Evolutionary conservation across 2,329 filamentous ascomycete genomes (phyloP).

Genomic region (Botrytis hyacinthi): DNA sequence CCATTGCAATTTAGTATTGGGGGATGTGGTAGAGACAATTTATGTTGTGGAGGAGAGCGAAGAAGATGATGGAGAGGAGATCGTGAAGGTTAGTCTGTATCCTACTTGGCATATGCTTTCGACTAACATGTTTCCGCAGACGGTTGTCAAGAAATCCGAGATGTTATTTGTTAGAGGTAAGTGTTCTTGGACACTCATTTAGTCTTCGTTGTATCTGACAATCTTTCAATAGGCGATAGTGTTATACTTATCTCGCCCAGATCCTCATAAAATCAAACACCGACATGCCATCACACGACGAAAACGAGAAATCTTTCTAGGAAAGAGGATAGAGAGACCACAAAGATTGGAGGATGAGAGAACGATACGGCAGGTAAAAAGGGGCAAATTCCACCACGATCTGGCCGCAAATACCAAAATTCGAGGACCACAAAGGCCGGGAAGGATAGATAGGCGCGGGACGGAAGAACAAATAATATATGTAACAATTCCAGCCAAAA

Average conservation of each 20-base stretch:
- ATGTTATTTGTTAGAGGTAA: conserved; percentile 97
- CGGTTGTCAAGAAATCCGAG: conserved; percentile 93
- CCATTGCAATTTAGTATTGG: conserved; percentile 94
- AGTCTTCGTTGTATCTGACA: conserved; percentile 23
- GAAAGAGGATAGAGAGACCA: background rate
- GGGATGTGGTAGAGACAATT: conserved; percentile 96
- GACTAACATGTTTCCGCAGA: conserved; percentile 50
- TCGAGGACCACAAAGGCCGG: background rate
- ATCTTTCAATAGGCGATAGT: conserved; percentile 58
- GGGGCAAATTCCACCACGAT: background rate
- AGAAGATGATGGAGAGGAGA: conserved; percentile 62
- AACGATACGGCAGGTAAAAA: background rate
- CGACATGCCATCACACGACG: background rate
- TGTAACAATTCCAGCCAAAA: background rate
- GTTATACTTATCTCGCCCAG: conserved; percentile 68
- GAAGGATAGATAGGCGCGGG: conserved; percentile 1
- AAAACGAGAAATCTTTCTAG: background rate
- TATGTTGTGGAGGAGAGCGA: conserved; percentile 90
- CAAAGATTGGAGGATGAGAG: background rate
- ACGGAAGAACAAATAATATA: conserved; percentile 3
- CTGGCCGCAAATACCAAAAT: background rate
- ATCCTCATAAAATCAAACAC: conserved; percentile 26
- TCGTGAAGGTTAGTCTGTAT: conserved; percentile 61
- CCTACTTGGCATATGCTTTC: background rate
- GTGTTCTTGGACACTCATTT: conserved; percentile 33